Evolutionary conservation across 2,329 filamentous ascomycete species (phyloP).

Genomic region (Colletotrichum tropicicola): DNA sequence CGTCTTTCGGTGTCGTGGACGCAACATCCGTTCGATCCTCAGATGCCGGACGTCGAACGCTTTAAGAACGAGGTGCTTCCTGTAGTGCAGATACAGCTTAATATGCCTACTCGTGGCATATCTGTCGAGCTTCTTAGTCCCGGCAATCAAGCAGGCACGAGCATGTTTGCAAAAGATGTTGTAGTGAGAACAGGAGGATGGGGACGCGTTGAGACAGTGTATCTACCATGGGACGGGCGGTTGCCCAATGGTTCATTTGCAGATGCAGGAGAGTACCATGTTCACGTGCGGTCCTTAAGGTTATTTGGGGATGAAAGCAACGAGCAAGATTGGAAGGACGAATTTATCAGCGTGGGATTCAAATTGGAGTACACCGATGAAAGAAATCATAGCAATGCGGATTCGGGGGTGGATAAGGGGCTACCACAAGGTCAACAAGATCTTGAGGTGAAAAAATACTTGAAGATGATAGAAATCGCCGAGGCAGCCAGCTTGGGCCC

Average conservation of each 20-base stretch:
- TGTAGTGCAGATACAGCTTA: neutral
- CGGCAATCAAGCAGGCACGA: neutral
- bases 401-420: too few relatives aligned
- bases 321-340: neutral
- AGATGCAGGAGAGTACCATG: neutral
- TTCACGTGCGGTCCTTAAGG: neutral
- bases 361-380: neutral
- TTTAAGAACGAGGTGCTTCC: neutral
- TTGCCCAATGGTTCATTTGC: neutral
- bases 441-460: too few relatives aligned
- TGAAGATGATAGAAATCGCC: too few relatives aligned
- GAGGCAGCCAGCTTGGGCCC: too few relatives aligned
- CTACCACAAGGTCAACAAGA: too few relatives aligned
- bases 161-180: neutral
- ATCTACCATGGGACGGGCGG: neutral
- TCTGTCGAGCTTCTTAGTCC: neutral
- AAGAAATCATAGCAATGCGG: too few relatives aligned
- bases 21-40: neutral
- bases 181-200: neutral
- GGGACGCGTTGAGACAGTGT: neutral
- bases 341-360: neutral
- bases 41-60: neutral
- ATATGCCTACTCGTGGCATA: neutral
- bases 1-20: neutral
- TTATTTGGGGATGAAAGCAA: neutral